These are phyloP conservation scores for Euptelea pleiosperma DNA, from an alignment of 164 flowering plant species.

Conservation along the genomic window DNA sequence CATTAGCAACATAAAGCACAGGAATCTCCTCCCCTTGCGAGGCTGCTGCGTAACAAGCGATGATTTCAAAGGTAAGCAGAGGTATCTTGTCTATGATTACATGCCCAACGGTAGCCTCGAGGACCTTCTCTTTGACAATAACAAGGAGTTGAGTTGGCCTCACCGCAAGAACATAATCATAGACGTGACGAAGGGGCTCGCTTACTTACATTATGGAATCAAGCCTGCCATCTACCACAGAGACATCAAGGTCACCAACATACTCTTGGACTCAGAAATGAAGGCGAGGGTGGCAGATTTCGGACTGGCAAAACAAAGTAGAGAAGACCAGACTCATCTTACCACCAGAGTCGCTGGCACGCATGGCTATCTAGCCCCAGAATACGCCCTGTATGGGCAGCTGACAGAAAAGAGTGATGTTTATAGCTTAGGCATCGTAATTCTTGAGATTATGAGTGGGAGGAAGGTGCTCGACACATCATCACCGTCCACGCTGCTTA, in stretches of 20 bases:
- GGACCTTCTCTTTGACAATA: constrained; percentile 24
- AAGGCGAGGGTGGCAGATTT: constrained; percentile 35
- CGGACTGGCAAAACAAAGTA: constrained; percentile 31
- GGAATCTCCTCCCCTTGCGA: constrained; percentile 29
- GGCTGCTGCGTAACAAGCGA: constrained; percentile 27
- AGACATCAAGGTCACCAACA: constrained; percentile 32
- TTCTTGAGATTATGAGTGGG: constrained; percentile 33
- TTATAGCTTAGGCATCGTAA: constrained; percentile 33
- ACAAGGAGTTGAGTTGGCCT: constrained; percentile 26
- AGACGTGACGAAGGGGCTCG: constrained; percentile 30
- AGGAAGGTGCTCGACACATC: constrained; percentile 24
- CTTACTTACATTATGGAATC: constrained; percentile 32
- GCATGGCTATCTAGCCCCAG: constrained; percentile 33
- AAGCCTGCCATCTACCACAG: constrained; percentile 33
- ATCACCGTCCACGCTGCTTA: constrained; percentile 9
- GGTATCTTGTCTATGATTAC: constrained; percentile 29
- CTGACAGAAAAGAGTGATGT: constrained; percentile 35
- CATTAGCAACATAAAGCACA: constrained; percentile 28
- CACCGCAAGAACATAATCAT: constrained; percentile 29
- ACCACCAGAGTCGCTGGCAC: constrained; percentile 36
- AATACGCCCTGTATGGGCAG: constrained; percentile 37
- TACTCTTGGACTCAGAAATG: constrained; percentile 30
- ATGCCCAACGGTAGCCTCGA: constrained; percentile 30
- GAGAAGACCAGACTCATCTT: constrained; percentile 27
- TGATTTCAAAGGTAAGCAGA: constrained; percentile 8